Evolutionary conservation across 208 protist species (phyloP), one percentile per base, ranked within the genome.

Genomic region (Kentomonas sorsogonicus): DNA sequence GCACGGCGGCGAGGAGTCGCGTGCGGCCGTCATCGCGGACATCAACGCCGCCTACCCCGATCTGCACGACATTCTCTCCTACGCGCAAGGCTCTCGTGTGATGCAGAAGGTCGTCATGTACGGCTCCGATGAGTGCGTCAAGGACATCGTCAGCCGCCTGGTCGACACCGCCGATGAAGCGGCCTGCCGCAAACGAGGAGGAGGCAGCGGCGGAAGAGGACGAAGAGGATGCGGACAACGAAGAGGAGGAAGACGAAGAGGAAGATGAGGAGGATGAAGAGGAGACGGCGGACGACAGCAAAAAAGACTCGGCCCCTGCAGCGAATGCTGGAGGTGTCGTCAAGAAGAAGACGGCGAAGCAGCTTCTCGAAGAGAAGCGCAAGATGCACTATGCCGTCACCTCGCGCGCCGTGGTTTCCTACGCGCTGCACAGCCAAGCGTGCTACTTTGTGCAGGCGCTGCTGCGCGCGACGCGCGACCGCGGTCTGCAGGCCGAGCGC

Each of bases 41-140:
- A 29, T 65, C 23, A 46, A 26, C 33, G 26, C 20, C 10, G 18
- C 54, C 1, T 29, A 60, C 23, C 15, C 47, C 22, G 53, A 62
- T 1, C 48, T 91, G 34, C 77, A 69, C 23, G 60, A 76, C 29
- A 65, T 75, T 22, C 54, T 92, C 15, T 66, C 75, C 1, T 84
- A 77, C 66, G 51, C 79, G 29, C 81, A 89, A 71, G 82, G 89
- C 30, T 91, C 85, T 25, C 83, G 80, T 44, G 81, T 89, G 25
- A 74, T 95, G 72, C 89, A 95, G 74, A 92, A 92, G 55, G 53
- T 91, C 56, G 62, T 92, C 3, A 80, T 79, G 9, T 88, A 89
- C 57, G 76, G 77, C 0, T 55, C 68, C 10, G 83, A 95, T 39
- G 83, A 79, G 26, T 70, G 55, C 0, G 66, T 95, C 6, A n/a